Conservation (phyloP, 2,329 filamentous ascomycete species). For the Esteya vermicola region DNA sequence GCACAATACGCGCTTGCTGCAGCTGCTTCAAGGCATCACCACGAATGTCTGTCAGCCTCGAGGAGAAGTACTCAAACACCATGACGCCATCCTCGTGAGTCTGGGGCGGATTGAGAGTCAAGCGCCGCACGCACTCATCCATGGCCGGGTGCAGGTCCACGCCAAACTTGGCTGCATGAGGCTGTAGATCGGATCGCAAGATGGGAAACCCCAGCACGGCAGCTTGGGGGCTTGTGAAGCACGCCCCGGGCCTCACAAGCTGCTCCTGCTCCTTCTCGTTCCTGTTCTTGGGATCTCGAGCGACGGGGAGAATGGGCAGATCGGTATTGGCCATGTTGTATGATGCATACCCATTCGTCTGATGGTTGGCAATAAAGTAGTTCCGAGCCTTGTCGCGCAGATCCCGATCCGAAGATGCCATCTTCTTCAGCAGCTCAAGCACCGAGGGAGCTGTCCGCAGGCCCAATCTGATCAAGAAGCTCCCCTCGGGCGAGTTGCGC, state of each 20-base stretch:
- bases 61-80: conserved; percentile 73
- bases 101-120: conserved; percentile 59
- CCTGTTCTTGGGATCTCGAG: background rate
- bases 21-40: conserved; percentile 45
- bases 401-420: conserved; percentile 44
- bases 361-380: conserved; percentile 73
- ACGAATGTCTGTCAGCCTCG: conserved; percentile 59
- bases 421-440: conserved; percentile 62
- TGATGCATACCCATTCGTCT: conserved; percentile 57
- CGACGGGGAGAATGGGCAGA: conserved; percentile 46
- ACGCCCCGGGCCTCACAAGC: conserved; percentile 59
- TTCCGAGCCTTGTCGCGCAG: conserved; percentile 57
- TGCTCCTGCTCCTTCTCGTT: conserved; percentile 27
- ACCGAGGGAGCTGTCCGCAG: conserved; percentile 58
- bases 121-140: conserved; percentile 55
- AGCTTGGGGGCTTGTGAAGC: conserved; percentile 69
- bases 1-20: conserved; percentile 55
- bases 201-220: conserved; percentile 70
- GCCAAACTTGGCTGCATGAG: conserved; percentile 73
- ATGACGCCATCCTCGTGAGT: conserved; percentile 50
- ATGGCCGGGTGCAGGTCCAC: conserved; percentile 74
- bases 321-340: conserved; percentile 43
- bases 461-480: conserved; percentile 60
- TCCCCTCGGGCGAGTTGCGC: conserved; percentile 53
- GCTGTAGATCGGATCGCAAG: conserved; percentile 59